Percentiles rank a stretch among this genome's conserved stretches.
These are phyloP conservation scores for Phytophthora brassicae DNA, from an alignment of 352 stramenopile genomes.

Conservation along the genomic window DNA sequence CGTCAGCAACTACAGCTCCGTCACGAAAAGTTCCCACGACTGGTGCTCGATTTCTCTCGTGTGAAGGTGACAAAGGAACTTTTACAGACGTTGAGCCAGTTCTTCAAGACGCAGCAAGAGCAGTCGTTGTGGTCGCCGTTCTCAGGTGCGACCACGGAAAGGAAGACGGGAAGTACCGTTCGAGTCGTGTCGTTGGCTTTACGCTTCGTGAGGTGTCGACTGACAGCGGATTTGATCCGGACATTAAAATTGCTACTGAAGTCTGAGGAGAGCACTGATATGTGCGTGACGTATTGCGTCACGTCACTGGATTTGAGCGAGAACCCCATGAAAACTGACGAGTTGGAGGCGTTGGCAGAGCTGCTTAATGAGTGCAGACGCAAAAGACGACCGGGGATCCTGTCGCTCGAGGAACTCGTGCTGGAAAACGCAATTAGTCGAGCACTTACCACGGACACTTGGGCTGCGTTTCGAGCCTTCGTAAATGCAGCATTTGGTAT, in stretches of 20 bases:
- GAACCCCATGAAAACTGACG: constrained; percentile 24
- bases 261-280: neutral
- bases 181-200: constrained; percentile 28
- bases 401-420: constrained; percentile 26
- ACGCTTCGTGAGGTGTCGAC: constrained; percentile 25
- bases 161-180: neutral
- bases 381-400: neutral
- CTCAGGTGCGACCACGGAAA: constrained; percentile 5
- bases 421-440: constrained; percentile 32
- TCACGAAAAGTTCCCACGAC: constrained; percentile 31
- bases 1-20: constrained; percentile 25
- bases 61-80: constrained; percentile 22
- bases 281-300: constrained; percentile 24
- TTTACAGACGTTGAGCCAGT: constrained; percentile 19
- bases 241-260: constrained; percentile 8
- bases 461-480: constrained; percentile 33
- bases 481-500: constrained; percentile 26
- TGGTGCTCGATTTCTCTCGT: constrained; percentile 42
- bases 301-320: constrained; percentile 36
- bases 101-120: constrained; percentile 14
- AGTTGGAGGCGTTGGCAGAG: constrained; percentile 22
- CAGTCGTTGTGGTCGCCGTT: constrained; percentile 3
- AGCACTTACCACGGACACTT: constrained; percentile 19
- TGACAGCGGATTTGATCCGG: constrained; percentile 22
- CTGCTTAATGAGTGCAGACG: constrained; percentile 13